A percentile compares a stretch with the other conserved stretches of the same genome.
Evolutionary conservation across 768 basidiomycete genomes (phyloP).

Genomic region (Naganishia kalamii): DNA sequence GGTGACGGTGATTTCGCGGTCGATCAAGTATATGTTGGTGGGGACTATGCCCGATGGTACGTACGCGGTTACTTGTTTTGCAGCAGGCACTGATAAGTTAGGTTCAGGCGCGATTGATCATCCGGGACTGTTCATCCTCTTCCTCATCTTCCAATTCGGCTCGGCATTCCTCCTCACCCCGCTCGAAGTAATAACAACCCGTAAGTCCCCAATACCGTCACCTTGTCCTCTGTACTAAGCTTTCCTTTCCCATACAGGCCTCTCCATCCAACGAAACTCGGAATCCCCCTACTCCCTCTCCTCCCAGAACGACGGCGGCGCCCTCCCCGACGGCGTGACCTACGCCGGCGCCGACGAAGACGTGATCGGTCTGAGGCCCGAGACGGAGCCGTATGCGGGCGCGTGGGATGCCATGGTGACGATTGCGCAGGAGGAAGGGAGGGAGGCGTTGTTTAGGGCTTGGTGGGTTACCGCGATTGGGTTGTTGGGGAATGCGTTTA

Average conservation of each 20-base stretch:
- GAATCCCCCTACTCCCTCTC: conserved; percentile 25
- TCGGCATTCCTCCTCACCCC: conserved; percentile 42
- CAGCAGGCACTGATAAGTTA: conserved; percentile 1
- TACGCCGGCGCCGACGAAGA: conserved; percentile 45
- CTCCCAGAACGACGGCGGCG: conserved; percentile 19
- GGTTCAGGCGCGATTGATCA: conserved; percentile 8
- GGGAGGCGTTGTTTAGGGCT: conserved; percentile 39
- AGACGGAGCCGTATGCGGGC: conserved; percentile 43
- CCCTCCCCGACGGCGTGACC: conserved; percentile 35
- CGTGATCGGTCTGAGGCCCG: conserved; percentile 45
- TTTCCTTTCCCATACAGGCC: not conserved
- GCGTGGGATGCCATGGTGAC: conserved; percentile 39
- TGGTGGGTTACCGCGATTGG: conserved; percentile 45
- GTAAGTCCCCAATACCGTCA: conserved; percentile 2
- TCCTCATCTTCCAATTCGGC: conserved; percentile 41
- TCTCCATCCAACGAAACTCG: conserved; percentile 42
- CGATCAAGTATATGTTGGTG: conserved; percentile 29
- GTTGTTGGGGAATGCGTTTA: conserved; percentile 26
- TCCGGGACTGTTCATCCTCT: conserved; percentile 35
- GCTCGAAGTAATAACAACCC: conserved; percentile 42
- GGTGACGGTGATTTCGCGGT: conserved; percentile 41
- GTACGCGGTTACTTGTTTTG: not conserved
- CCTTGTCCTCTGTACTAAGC: not conserved
- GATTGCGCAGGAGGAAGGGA: conserved; percentile 43
- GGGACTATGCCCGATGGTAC: conserved; percentile 4